Conservation (phyloP, 495 filamentous ascomycete species). For the Aspergillus homomorphus region DNA sequence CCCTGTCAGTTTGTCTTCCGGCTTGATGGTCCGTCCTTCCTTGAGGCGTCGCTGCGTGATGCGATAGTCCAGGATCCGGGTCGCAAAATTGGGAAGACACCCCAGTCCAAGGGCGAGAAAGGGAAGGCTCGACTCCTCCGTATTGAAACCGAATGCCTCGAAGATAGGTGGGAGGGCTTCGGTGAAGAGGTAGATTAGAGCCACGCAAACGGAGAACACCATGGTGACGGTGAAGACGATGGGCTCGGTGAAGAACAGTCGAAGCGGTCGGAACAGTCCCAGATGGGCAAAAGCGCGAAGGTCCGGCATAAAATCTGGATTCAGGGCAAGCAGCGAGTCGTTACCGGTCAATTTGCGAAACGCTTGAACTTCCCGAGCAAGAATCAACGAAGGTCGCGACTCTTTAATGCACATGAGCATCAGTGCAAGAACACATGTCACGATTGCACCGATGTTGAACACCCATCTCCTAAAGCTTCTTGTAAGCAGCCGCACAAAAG, state of each 20-base stretch:
- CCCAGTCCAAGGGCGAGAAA: conserved; percentile 48
- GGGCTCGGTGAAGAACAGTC: conserved; percentile 42
- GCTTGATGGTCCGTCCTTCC: conserved; percentile 28
- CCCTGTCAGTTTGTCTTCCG: conserved; percentile 51
- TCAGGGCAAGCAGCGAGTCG: conserved; percentile 28
- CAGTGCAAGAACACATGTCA: conserved; percentile 12
- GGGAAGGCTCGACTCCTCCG: conserved; percentile 36
- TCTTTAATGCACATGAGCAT: conserved; percentile 33
- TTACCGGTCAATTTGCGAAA: conserved; percentile 23
- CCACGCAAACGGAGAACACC: conserved; percentile 11
- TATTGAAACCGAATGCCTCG: conserved; percentile 37
- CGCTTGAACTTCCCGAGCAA: conserved; percentile 5
- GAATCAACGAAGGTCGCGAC: conserved; percentile 1
- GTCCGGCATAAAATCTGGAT: conserved; percentile 33
- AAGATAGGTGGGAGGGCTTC: conserved; percentile 48
- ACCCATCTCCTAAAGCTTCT: neutral
- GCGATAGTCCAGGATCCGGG: conserved; percentile 40
- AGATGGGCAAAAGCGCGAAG: conserved; percentile 26
- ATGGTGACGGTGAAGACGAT: conserved; percentile 31
- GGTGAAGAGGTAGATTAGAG: conserved; percentile 31
- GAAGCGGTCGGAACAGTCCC: conserved; percentile 33
- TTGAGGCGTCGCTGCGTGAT: conserved; percentile 27
- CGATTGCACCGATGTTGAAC: neutral
- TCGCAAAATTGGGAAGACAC: conserved; percentile 37
- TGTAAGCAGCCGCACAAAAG: neutral